Conservation (phyloP, 202 grass and related monocot species). For the Panicum hallii region DNA sequence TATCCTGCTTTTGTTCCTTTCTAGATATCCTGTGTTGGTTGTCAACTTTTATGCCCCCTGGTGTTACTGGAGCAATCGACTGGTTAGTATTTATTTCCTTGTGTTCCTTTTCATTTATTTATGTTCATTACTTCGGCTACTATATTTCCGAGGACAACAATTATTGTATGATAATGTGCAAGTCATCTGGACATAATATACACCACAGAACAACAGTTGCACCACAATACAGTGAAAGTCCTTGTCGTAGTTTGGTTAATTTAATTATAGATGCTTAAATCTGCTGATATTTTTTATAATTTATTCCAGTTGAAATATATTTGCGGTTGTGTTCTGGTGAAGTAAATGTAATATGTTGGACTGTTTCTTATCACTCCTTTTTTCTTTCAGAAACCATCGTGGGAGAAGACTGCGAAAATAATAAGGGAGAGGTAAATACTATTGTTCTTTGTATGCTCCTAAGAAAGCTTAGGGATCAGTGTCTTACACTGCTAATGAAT, state of each 20-base stretch:
- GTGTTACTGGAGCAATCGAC: constrained; percentile 97
- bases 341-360: constrained; percentile 16
- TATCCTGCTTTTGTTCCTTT: constrained; percentile 39
- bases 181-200: constrained; percentile 12
- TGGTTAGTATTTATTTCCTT: constrained; percentile 63
- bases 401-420: constrained; percentile 93
- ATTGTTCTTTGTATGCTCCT: constrained; percentile 25
- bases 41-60: constrained; percentile 99
- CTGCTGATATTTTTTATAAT: background rate
- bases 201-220: constrained; percentile 2
- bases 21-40: constrained; percentile 85
- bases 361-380: constrained; percentile 41
- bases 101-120: constrained; percentile 31
- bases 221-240: background rate
- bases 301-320: constrained; percentile 25
- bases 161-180: constrained; percentile 6
- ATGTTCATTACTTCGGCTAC: constrained; percentile 6
- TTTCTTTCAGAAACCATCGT: constrained; percentile 89
- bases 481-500: background rate
- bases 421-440: constrained; percentile 76
- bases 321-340: constrained; percentile 25
- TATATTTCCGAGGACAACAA: constrained; percentile 9
- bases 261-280: constrained; percentile 12
- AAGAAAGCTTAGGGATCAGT: constrained; percentile 2
- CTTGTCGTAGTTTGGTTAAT: background rate